These are phyloP conservation scores for Candida maesae DNA, from an alignment of 805 yeast species.

Conservation along the genomic window DNA sequence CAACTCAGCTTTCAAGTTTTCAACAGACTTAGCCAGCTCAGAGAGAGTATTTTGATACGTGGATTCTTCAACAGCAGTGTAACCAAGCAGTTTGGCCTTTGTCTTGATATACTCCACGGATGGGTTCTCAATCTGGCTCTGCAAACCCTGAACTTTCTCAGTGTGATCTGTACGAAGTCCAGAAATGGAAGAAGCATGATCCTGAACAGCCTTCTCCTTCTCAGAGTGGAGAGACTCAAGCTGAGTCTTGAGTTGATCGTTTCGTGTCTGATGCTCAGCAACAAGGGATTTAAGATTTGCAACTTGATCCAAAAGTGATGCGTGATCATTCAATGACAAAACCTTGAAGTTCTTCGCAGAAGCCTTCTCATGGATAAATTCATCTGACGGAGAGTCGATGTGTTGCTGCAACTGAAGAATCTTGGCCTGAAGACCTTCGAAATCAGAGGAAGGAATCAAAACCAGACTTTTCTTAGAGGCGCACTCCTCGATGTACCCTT, in stretches of 20 bases:
- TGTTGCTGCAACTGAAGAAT: constrained; percentile 8
- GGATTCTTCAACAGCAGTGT: constrained; percentile 13
- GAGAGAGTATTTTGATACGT: constrained; percentile 7
- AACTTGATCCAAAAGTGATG: background rate
- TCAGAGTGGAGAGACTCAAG: background rate
- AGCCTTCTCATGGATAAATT: constrained; percentile 15
- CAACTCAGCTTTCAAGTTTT: constrained; percentile 15
- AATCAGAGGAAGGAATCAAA: constrained; percentile 17
- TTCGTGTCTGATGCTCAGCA: background rate
- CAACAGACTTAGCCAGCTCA: constrained; percentile 9
- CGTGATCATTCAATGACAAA: constrained; percentile 8
- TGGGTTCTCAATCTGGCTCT: constrained; percentile 27
- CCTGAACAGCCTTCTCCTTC: constrained; percentile 1
- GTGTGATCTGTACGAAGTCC: background rate
- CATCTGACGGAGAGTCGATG: constrained; percentile 16
- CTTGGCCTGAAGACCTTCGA: constrained; percentile 7
- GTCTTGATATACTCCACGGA: constrained; percentile 27
- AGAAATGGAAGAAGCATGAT: background rate
- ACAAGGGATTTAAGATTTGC: background rate
- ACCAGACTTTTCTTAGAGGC: constrained; percentile 28
- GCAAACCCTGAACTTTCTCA: constrained; percentile 7
- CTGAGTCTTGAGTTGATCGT: too few relatives aligned
- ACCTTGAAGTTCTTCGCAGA: constrained; percentile 14
- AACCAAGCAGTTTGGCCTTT: constrained; percentile 28
- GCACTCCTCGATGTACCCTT: constrained; percentile 25